Evolutionary conservation across 2,329 filamentous ascomycete genomes (phyloP), one percentile per base, ranked within the genome.

Genomic region (Ophiobolus disseminans): DNA sequence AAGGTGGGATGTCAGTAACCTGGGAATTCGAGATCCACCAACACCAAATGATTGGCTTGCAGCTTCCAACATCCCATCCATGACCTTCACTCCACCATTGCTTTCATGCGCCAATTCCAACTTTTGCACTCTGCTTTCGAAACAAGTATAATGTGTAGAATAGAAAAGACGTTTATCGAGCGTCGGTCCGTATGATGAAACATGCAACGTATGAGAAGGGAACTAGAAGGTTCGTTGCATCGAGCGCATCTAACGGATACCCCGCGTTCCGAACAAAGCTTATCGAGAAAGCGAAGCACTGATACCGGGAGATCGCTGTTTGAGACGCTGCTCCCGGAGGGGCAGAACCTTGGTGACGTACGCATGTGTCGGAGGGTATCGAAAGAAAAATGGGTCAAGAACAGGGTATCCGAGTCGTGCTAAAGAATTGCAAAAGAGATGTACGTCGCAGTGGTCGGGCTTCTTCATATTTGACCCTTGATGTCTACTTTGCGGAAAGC

Each of bases 401-500:
- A 11, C 30, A 32, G 7, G 10, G n/a, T 10, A 14, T 13, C n/a
- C 13, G n/a, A 11, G 16, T 41, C 43, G 22, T 25, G 22, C 34
- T 19, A 38, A 32, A 40, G 40, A 40, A 20, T 13, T 16, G 26
- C 44, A 17, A 43, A 47, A 36, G 42, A 40, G 37, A 36, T 53
- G 48, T 4, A 35, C 26, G 40, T 48, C 43, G 55, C 45, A 36
- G 32, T 28, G 46, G 39, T 49, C 39, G 25, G 25, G 14, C 20
- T 77, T 38, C 43, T 48, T 87, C 79, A 94, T 70, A 97, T 96
- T 77, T 97, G 93, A 68, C 93, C 92, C 79, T 97, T 97, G 80
- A 97, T 95, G 77, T 97, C 92, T 80, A 97, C 88, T 70, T 86
- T 87, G 68, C 85, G 83, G 75, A 96, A 95, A 39, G 93, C 93